Percentiles rank a stretch among this genome's conserved stretches.
Evolutionary conservation across 75 land plant species (phyloP).

Genomic region (Sequoia sempervirens): DNA sequence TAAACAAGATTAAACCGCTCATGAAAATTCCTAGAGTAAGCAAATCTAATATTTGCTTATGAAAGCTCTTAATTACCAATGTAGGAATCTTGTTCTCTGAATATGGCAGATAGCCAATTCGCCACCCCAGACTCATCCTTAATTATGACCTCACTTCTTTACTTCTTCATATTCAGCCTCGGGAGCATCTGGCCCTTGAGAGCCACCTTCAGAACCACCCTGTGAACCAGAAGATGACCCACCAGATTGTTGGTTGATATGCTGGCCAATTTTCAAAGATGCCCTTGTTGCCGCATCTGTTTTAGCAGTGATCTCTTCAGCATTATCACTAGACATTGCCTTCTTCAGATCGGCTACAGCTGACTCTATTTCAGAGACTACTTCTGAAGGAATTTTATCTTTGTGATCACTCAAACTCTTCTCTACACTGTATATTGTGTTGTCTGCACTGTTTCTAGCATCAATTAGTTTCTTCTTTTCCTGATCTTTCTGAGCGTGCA

Average conservation of each 20-base stretch:
- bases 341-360: conserved; percentile 68
- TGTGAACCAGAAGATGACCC: conserved; percentile 16
- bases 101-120: not conserved
- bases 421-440: conserved; percentile 75
- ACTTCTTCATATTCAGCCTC: conserved; percentile 62
- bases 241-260: conserved; percentile 38
- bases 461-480: conserved; percentile 81
- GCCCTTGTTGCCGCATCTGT: conserved; percentile 71
- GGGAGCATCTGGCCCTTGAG: conserved; percentile 38
- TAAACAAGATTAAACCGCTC: not conserved
- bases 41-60: not conserved
- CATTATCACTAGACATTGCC: conserved; percentile 52
- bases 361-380: conserved; percentile 52
- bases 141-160: conserved; percentile 14
- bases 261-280: conserved; percentile 78
- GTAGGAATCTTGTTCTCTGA: not conserved
- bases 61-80: not conserved
- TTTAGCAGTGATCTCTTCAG: conserved; percentile 68
- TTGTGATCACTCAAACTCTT: conserved; percentile 78
- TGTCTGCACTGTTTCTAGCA: conserved; percentile 70
- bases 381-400: conserved; percentile 70
- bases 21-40: not conserved
- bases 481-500: conserved; percentile 81
- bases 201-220: conserved; percentile 39
- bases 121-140: not conserved